Conservation (phyloP, 2,329 filamentous ascomycete genomes). For the Cadophora gregata region DNA sequence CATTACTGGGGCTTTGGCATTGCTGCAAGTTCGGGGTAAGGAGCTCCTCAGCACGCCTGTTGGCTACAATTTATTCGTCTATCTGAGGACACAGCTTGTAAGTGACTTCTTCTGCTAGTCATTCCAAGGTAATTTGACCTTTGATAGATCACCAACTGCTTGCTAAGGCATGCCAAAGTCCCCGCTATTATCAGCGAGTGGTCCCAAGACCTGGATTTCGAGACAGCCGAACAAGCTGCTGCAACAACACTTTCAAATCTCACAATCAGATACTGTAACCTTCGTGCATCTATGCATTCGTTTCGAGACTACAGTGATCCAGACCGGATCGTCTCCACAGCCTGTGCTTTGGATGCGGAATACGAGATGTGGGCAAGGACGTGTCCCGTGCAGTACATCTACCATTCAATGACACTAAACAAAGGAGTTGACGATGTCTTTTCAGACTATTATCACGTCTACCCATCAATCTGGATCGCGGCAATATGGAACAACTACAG, state of each 20-base stretch:
- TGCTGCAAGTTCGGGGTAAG: conserved; percentile 56
- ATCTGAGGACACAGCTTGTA: conserved; percentile 50
- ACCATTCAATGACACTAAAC: conserved; percentile 30
- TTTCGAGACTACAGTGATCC: conserved; percentile 38
- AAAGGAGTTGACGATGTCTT: conserved; percentile 35
- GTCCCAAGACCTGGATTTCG: conserved; percentile 41
- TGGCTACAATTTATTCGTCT: conserved; percentile 59
- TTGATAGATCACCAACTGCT: conserved; percentile 53
- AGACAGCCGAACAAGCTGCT: conserved; percentile 33
- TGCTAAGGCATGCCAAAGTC: conserved; percentile 56
- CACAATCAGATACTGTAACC: conserved; percentile 41
- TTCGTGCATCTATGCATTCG: conserved; percentile 36
- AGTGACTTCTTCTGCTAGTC: background rate
- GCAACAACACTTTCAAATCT: conserved; percentile 50
- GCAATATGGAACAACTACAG: conserved; percentile 42
- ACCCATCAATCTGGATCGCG: conserved; percentile 36
- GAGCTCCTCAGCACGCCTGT: conserved; percentile 54
- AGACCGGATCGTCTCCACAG: conserved; percentile 28
- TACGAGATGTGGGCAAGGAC: conserved; percentile 31
- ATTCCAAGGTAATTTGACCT: conserved; percentile 43
- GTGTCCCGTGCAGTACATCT: conserved; percentile 29
- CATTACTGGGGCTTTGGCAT: conserved; percentile 56
- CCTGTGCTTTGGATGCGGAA: conserved; percentile 32
- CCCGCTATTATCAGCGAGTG: conserved; percentile 55
- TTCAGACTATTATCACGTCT: conserved; percentile 39